Conservation (phyloP, 108 stramenopile species). For the Seminavis robusta region DNA sequence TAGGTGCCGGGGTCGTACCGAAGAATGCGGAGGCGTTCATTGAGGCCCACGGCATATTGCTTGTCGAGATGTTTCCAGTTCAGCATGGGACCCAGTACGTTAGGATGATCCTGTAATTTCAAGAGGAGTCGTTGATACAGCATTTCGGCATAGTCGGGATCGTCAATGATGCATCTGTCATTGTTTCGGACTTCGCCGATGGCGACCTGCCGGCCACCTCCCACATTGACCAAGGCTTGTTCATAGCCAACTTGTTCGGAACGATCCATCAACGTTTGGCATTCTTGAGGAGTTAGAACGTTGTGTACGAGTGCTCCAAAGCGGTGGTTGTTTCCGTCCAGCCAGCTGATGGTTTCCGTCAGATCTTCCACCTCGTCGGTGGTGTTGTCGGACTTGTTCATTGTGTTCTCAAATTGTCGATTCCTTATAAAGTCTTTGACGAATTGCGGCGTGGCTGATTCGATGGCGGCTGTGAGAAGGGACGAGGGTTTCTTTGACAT, state of each 20-base stretch:
- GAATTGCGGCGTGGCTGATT: too few species aligned
- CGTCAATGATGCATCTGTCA: slow-evolving; percentile 11
- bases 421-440: too few species aligned
- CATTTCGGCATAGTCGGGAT: slow-evolving; percentile 2
- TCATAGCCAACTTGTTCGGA: slow-evolving; percentile 17
- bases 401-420: too few species aligned
- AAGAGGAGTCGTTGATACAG: slow-evolving; percentile 1
- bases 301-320: too few species aligned
- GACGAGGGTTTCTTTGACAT: too few species aligned
- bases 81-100: too few species aligned
- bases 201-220: background rate
- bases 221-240: slow-evolving; percentile 9
- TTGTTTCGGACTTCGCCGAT: slow-evolving; percentile 1
- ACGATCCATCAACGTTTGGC: slow-evolving; percentile 9
- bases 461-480: too few species aligned
- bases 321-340: too few species aligned
- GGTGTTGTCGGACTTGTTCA: too few species aligned
- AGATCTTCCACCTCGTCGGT: too few species aligned
- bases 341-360: too few species aligned
- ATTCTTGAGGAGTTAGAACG: slow-evolving; percentile 26
- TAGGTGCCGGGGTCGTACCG: slow-evolving; percentile 23
- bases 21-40: slow-evolving; percentile 33
- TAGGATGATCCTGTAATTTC: background rate
- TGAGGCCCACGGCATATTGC: slow-evolving; percentile 19
- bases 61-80: too few species aligned